Percentiles rank a stretch among this genome's conserved stretches.
Conservation (phyloP, 1,139 yeast species). For the Martiniozyma asiatica region DNA sequence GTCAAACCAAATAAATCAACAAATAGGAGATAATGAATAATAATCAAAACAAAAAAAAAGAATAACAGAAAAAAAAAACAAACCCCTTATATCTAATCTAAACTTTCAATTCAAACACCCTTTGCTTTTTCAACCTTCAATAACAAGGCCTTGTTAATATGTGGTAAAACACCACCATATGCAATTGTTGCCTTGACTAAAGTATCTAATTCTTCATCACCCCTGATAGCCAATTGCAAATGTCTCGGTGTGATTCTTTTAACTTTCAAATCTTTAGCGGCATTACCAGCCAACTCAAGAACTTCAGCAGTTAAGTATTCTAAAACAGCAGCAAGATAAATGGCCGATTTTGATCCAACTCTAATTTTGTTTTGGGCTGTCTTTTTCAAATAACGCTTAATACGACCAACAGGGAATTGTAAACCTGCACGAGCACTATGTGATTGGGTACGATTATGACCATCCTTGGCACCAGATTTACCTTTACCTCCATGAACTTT, state of each 20-base stretch:
- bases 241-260: slow-evolving; percentile 98
- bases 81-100: too few relatives aligned
- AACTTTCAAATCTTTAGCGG: slow-evolving; percentile 97
- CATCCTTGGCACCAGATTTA: slow-evolving; percentile 66
- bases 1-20: too few relatives aligned
- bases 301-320: slow-evolving; percentile 97
- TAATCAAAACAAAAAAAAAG: too few relatives aligned
- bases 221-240: slow-evolving; percentile 95
- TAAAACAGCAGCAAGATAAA: slow-evolving; percentile 88
- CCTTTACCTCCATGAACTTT: slow-evolving; percentile 97
- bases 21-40: too few relatives aligned
- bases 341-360: slow-evolving; percentile 72
- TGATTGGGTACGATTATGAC: slow-evolving; percentile 61
- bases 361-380: slow-evolving; percentile 89
- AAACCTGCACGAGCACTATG: slow-evolving; percentile 96
- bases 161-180: slow-evolving; percentile 98
- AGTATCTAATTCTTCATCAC: slow-evolving; percentile 93
- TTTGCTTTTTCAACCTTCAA: slow-evolving; percentile 69
- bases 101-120: too few relatives aligned
- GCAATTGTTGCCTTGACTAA: slow-evolving; percentile 96
- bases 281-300: slow-evolving; percentile 96
- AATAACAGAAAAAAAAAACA: too few relatives aligned
- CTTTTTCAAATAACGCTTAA: slow-evolving; percentile 86
- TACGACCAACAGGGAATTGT: slow-evolving; percentile 98
- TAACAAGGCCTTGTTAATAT: slow-evolving; percentile 85